Evolutionary conservation across 768 basidiomycete genomes (phyloP), one percentile per base, ranked within the genome.

Genomic region (Tricholoma bakamatsutake): DNA sequence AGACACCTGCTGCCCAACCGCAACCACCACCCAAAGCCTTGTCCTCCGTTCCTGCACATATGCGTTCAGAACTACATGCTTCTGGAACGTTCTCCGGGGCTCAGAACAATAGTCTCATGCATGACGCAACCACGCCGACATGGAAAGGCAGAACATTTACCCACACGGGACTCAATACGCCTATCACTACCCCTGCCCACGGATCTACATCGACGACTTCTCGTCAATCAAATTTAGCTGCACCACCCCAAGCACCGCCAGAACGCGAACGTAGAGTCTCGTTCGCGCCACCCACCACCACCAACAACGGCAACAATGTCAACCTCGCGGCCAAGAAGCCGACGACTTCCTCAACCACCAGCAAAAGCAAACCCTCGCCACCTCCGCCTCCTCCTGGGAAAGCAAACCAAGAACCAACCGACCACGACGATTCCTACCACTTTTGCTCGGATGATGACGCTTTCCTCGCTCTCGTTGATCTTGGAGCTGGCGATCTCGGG

Each of bases 371-470:
- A 34, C 13, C 24, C 15, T 52, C 33, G n/a, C 10, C 42, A 43
- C 42, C 45, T 17, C 52, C n/a, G 50, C 50, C 12, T 37, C 13
- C 21, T 11, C 46, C 54, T n/a, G 33, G 21, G 33, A 46, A 45
- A 9, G 21, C 53, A 28, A 31, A 50, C 15, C 59, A 43, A 2
- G 56, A 63, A n/a, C 47, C 52, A 27, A 48, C 57, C 34, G 61
- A 62, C 24, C 56, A 53, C 10, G 69, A 73, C 35, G 76, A 76
- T 3, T 77, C 76, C 0, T 84, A 79, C 58, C 72, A 73, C 10
- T 78, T 83, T 59, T 72, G 74, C 54, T 85, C 85, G 1, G 85
- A 90, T 39, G 88, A 89, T 52, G 87, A 83, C 52, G 82, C 76
- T 1, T 79, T 88, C 61, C 71, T 85, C 34, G 85, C 86, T 17